Evolutionary conservation across 345 rosid genomes (phyloP), one percentile per base, ranked within the genome.

Genomic region (thale cress (Arabidopsis thaliana)): DNA sequence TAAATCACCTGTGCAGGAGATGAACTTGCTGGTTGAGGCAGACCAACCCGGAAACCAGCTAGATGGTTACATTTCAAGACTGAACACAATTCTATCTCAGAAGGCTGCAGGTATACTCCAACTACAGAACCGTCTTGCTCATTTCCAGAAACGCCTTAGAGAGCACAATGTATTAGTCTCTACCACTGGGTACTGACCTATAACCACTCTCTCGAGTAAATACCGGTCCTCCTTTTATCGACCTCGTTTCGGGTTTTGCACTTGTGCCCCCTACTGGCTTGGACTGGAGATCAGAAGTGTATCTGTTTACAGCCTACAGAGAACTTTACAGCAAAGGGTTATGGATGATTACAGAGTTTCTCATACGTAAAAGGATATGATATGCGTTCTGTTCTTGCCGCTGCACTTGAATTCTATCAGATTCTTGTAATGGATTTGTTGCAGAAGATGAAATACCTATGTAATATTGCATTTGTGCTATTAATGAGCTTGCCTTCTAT

Each of bases 11-110:
- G 59, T 24, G 74, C 85, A 95, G 99, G 99, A 95, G 85, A 95
- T 95, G 99, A 87, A 87, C 78, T 79, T 95, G 44, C 78, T 95
- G 73, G 97, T 87, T 37, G 93, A 86, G 84, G 97, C 97, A 59
- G 97, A 95, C 83, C 97, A 90, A 77, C 99, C 97, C 0, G 99
- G 99, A 66, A 92, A 95, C 78, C 97, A 92, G 75, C 86, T 92
- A 20, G 97, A 92, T 36, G 88, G 82, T 67, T 95, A 95, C 67
- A 72, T 95, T 13, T 79, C 91, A 1, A 87, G 87, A 79, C 70
- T 94, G 83, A 85, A 87, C 75, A 77, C 80, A 59, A 84, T 94
- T 78, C 96, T 94, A 40, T 85, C 95, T 60, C 96, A 87, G 79
- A 91, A 94, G 83, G 93, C 96, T 44, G 92, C 91, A 2, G 96